Percentiles rank a stretch among this genome's conserved stretches.
Evolutionary conservation across 495 filamentous ascomycete genomes (phyloP).

Genomic region (Aspergillus sparsus): DNA sequence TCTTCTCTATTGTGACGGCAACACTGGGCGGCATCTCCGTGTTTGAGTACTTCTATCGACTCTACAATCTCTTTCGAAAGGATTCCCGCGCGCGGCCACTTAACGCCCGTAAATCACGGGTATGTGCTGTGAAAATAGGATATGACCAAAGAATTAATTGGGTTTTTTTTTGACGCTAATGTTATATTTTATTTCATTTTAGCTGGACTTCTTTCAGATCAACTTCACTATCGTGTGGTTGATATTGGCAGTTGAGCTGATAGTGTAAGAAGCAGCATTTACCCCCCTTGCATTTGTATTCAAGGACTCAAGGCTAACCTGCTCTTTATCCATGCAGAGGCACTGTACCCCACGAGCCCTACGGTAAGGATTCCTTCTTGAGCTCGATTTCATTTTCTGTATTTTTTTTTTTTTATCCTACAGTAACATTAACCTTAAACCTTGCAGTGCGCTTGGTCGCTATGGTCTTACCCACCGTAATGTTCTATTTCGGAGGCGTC

Average conservation of each 20-base stretch:
- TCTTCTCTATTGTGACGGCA: conserved; percentile 61
- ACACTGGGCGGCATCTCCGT: conserved; percentile 59
- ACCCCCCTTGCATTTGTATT: conserved; percentile 1
- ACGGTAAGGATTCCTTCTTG: conserved; percentile 30
- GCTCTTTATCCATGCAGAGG: conserved; percentile 29
- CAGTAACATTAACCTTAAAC: conserved; percentile 20
- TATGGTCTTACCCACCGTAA: conserved; percentile 60
- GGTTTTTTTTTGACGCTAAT: not conserved
- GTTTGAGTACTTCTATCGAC: conserved; percentile 57
- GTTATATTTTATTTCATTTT: conserved; percentile 18
- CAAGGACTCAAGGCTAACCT: not conserved
- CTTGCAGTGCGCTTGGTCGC: conserved; percentile 57
- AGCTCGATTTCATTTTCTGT: conserved; percentile 3
- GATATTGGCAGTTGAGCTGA: conserved; percentile 53
- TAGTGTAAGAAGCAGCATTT: conserved; percentile 40
- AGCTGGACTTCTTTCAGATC: conserved; percentile 66
- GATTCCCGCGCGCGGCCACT: conserved; percentile 53
- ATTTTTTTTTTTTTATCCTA: conserved; percentile 1
- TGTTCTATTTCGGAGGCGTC: conserved; percentile 60
- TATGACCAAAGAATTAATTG: not conserved
- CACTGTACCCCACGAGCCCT: conserved; percentile 42
- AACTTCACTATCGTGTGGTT: conserved; percentile 58
- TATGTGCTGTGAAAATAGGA: conserved; percentile 22
- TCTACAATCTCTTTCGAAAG: conserved; percentile 48
- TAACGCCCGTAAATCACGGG: conserved; percentile 53